These are phyloP conservation scores for Thalassiosira mediterranea DNA, from an alignment of 352 stramenopile species.

Conservation along the genomic window DNA sequence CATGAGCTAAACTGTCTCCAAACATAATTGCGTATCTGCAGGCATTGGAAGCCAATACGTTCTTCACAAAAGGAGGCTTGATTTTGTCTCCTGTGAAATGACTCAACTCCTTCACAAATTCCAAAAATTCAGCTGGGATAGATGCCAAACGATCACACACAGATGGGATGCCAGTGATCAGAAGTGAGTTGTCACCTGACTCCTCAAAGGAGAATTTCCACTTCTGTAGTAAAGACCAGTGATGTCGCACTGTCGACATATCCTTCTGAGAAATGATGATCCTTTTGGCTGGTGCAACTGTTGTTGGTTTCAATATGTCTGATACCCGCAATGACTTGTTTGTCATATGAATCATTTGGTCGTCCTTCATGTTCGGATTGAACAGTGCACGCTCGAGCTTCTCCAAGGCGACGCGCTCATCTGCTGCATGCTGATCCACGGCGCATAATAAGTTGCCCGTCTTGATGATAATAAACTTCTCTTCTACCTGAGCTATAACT, in stretches of 20 bases:
- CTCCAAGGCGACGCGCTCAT: conserved; percentile 89
- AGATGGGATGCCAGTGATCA: conserved; percentile 68
- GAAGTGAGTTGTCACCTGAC: conserved; percentile 15
- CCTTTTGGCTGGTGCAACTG: conserved; percentile 69
- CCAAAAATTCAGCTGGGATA: conserved; percentile 86
- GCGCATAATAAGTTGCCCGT: conserved; percentile 61
- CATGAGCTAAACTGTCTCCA: conserved; percentile 85
- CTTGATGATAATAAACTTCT: conserved; percentile 89
- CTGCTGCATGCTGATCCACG: conserved; percentile 91
- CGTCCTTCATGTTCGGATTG: conserved; percentile 70
- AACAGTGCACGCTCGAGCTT: conserved; percentile 79
- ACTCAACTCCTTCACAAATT: conserved; percentile 86
- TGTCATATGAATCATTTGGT: conserved; percentile 77
- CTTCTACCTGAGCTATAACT: conserved; percentile 89
- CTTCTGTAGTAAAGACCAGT: conserved; percentile 77
- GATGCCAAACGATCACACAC: conserved; percentile 85
- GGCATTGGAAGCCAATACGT: conserved; percentile 87
- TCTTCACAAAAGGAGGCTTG: conserved; percentile 75
- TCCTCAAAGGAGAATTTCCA: conserved; percentile 87
- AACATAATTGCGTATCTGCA: conserved; percentile 93
- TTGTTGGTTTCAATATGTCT: conserved; percentile 45
- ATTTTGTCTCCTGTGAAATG: conserved; percentile 37
- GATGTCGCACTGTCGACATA: conserved; percentile 55
- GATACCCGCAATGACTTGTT: conserved; percentile 39
- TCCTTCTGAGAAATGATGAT: conserved; percentile 83